phyloP scores from a whole-genome alignment of 2,329 filamentous ascomycete genomes.

The Pseudopithomyces maydicus region DNA sequence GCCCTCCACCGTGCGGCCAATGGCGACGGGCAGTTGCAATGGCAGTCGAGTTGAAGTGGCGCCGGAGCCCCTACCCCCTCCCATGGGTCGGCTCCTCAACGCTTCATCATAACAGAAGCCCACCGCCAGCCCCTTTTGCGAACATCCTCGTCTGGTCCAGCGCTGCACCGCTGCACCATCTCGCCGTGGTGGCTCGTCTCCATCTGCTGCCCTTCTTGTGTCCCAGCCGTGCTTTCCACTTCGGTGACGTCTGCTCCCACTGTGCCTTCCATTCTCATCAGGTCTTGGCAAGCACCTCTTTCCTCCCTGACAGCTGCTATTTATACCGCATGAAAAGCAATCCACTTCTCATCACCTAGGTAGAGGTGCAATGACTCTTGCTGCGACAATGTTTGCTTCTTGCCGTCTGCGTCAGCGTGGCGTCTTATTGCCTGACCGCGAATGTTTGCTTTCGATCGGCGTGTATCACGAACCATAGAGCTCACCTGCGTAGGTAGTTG shows the following conservation, averaged over 20 bases:
- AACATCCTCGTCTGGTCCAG: not conserved
- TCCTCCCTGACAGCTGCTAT: too few relatives aligned
- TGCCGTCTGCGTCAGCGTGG: not conserved
- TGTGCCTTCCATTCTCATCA: too few relatives aligned
- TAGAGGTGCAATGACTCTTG: not conserved
- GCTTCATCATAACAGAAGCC: not conserved
- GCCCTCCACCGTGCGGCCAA: not conserved
- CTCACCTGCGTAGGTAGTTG: too few relatives aligned
- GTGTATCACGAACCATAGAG: not conserved
- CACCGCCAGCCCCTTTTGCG: not conserved
- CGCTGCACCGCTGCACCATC: not conserved
- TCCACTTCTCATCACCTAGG: not conserved
- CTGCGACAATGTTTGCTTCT: not conserved
- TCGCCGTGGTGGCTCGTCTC: too few relatives aligned
- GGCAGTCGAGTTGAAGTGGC: too few relatives aligned
- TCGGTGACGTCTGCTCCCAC: too few relatives aligned
- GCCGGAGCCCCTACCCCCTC: too few relatives aligned
- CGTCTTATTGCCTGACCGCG: not conserved
- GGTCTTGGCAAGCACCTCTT: too few relatives aligned
- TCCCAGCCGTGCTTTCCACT: too few relatives aligned
- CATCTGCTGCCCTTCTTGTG: too few relatives aligned
- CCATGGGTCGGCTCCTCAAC: too few relatives aligned
- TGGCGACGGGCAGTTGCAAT: not conserved
- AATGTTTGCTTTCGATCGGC: not conserved
- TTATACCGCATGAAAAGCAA: not conserved